Base-by-base conservation (phyloP, 129 eudicot genomes). In the Flaveria sonorensis region DNA sequence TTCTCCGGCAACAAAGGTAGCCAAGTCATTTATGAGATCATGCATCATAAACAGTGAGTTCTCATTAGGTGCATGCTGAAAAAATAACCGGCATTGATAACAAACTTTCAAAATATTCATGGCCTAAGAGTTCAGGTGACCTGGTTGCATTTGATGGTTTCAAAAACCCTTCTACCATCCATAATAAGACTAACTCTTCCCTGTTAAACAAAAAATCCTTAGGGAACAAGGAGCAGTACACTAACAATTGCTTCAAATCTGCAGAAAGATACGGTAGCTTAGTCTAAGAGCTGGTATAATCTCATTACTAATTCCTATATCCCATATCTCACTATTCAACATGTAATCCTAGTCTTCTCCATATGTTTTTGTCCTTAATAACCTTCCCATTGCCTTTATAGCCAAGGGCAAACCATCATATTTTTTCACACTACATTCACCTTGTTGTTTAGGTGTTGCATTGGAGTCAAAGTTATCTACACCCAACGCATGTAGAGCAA, bases 401-500 rank as follows among this genome's bases (percentile, higher is more conserved):
- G 80, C 83, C 76, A 77, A 68, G 28, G 86, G 83, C 64, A 77
- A 59, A 18, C 86, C 73, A 32, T 18, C 24, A 73, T 85, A 84
- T 48, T 80, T 75, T 48, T 7, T 65, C 26, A 72, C 83, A 10
- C 80, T 61, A 4, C 21, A 36, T 51, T 60, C 68, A 23, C 87
- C 87, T 36, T 70, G 39, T 16, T 18, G 30, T 55, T 42, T 63
- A 2, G 85, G 40, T 2, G 50, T 65, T 2, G 57, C 55, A 53
- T 72, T 28, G 14, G 71, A 80, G 14, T 73, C 51, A 1, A 73
- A 76, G 47, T 67, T 21, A 12, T 28, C 23, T 43, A 28, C 68
- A 23, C 74, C 81, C 3, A 83, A 75, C 18, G 88, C 86, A 67
- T 77, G 84, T 28, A 75, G 80, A 48, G 79, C 71, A 13, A 87